Conservation (phyloP, 73 alveolate genomes). For the Urostyla sp. region DNA sequence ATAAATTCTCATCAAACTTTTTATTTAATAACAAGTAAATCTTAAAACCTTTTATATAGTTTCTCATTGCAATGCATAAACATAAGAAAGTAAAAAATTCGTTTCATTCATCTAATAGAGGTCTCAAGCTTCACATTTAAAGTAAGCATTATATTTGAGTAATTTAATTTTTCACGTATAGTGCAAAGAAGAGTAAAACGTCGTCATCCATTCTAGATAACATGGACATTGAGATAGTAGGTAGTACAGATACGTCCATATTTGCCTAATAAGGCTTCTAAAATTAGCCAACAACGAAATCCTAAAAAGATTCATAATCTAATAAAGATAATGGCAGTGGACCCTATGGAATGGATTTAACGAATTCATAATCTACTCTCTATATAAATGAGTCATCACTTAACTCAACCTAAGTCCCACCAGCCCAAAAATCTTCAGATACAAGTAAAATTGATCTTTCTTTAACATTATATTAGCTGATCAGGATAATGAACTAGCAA, state of each 20-base stretch:
- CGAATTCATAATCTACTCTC: constrained; percentile 3
- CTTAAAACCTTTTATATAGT: no score
- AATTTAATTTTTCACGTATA: background rate
- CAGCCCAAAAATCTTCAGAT: no score
- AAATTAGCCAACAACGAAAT: no score
- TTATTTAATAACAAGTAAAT: no score
- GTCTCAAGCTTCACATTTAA: background rate
- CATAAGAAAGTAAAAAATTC: background rate
- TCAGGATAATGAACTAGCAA: no score
- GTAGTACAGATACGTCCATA: background rate
- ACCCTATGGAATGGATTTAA: background rate
- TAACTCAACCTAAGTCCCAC: no score
- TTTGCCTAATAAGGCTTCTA: no score
- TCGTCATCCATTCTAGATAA: constrained; percentile 23
- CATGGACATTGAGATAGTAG: constrained; percentile 18
- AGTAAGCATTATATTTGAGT: background rate
- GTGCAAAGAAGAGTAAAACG: background rate
- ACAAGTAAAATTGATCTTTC: no score
- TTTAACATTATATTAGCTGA: no score
- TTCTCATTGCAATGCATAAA: no score
- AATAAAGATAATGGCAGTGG: background rate
- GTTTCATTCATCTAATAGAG: background rate
- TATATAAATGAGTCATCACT: background rate
- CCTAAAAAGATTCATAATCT: background rate
- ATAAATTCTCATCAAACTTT: no score